Conservation (phyloP, 495 filamentous ascomycete genomes). For the Copromyces sp. region DNA sequence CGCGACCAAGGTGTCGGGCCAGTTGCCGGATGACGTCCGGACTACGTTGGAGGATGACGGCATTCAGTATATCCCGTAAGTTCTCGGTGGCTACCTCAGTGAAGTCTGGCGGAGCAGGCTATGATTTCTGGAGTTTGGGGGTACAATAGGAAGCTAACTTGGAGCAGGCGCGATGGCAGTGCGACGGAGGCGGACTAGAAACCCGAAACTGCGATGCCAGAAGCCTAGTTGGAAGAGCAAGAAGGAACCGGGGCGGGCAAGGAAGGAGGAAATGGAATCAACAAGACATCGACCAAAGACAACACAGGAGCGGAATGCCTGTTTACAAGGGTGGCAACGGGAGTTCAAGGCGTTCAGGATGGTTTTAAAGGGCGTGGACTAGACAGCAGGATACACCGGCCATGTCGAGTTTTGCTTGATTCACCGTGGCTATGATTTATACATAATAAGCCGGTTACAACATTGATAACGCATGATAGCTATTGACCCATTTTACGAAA, state of each 20-base stretch:
- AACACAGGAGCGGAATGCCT: neutral
- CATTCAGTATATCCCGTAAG: slow-evolving; percentile 59
- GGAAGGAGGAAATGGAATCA: neutral
- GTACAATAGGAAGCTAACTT: neutral
- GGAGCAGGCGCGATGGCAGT: slow-evolving; percentile 39
- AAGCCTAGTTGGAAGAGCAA: neutral
- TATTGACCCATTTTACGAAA: neutral
- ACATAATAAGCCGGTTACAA: neutral
- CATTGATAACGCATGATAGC: neutral
- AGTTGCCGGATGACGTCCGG: slow-evolving; percentile 52
- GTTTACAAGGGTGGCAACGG: neutral
- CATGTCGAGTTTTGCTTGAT: neutral
- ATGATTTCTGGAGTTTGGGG: neutral
- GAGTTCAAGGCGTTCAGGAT: neutral
- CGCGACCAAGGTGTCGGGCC: slow-evolving; percentile 82
- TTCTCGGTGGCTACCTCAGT: slow-evolving; percentile 2
- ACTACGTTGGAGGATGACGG: slow-evolving; percentile 57
- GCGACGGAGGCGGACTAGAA: slow-evolving; percentile 31
- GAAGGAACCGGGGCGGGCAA: neutral
- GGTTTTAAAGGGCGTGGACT: neutral
- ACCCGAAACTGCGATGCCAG: neutral
- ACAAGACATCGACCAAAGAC: neutral
- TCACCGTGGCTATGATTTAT: neutral
- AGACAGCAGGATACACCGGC: neutral
- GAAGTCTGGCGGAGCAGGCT: neutral